Percentiles rank a stretch among this genome's conserved stretches.
phyloP scores from a whole-genome alignment of 306 rosid genomes.

The Urtica urens region DNA sequence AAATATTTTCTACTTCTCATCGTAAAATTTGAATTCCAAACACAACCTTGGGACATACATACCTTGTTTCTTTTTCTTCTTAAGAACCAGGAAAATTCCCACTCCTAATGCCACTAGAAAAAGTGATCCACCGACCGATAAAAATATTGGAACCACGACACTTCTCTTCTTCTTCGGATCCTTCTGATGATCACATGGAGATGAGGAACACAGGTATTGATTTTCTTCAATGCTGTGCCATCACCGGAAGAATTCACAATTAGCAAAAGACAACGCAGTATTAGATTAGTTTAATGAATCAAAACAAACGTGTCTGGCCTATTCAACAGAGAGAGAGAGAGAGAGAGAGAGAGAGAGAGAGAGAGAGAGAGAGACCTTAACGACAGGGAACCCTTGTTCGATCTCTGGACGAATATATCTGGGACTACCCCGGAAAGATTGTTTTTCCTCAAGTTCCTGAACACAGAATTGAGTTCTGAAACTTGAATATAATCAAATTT shows the following conservation, averaged over 20 bases:
- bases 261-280: not conserved
- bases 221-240: conserved; percentile 28
- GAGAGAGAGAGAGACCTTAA: conserved; percentile 22
- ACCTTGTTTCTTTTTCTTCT: conserved; percentile 13
- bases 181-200: conserved; percentile 30
- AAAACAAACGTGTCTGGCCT: not conserved
- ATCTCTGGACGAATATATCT: conserved; percentile 18
- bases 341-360: not conserved
- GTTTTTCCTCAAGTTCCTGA: conserved; percentile 31
- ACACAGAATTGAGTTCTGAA: not conserved
- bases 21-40: too few species aligned
- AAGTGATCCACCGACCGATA: conserved; percentile 35
- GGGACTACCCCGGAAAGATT: conserved; percentile 29
- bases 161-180: conserved; percentile 6
- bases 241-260: too few species aligned
- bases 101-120: conserved; percentile 10
- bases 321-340: not conserved
- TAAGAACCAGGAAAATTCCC: conserved; percentile 5
- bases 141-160: conserved; percentile 26
- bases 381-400: conserved; percentile 15
- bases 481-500: not conserved
- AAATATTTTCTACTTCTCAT: too few species aligned
- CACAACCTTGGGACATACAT: not conserved
- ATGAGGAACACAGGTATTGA: conserved; percentile 26
- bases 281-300: not conserved